Evolutionary conservation across 208 protist species (phyloP), one percentile per base, ranked within the genome.

Genomic region (Leishmania gerbilli): DNA sequence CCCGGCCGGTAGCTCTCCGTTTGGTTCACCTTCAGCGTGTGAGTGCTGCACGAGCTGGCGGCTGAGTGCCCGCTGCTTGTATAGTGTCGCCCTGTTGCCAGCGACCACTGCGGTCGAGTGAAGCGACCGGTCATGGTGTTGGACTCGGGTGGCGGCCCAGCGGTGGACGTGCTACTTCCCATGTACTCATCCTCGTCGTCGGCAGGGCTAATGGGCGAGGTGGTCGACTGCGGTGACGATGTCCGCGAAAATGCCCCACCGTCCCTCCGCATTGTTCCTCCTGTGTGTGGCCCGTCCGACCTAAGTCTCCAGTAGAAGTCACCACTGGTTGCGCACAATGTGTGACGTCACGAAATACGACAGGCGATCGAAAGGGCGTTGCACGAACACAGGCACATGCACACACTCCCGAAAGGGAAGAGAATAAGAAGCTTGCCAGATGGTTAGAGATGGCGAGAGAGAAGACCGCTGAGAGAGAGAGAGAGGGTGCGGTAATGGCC

Each of bases 101-200:
- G 81, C 4, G 81, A 80, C 90, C 87, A 93, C 40, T 83, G 79
- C 27, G 80, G 83, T 9, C 88, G 79, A 15, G 76, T 72, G 56
- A 94, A 94, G 37, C 90, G 89, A 3, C 90, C 92, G 4, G 91
- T 95, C 65, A 82, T 88, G 13, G 74, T 72, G 13, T 87, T 88
- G 13, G 84, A 91, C 21, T 94, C 89, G 1, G 91, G 89, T 62
- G 89, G 91, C 4, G 94, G 94, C 17, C 94, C 94, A 8, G 92
- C 94, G 6, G 94, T 97, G 37, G 94, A 95, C 17, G 91, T 94
- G 82, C 92, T 95, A 69, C 92, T 97, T 64, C 90, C 79, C 81
- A 88, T 87, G 71, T 87, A 90, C 55, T 90, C 88, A 34, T 91
- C 88, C 65, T 88, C 89, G 37, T 92, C 82, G 45, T 89, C 86